Conservation (phyloP, 805 yeast species). For the Candida adriatica region DNA sequence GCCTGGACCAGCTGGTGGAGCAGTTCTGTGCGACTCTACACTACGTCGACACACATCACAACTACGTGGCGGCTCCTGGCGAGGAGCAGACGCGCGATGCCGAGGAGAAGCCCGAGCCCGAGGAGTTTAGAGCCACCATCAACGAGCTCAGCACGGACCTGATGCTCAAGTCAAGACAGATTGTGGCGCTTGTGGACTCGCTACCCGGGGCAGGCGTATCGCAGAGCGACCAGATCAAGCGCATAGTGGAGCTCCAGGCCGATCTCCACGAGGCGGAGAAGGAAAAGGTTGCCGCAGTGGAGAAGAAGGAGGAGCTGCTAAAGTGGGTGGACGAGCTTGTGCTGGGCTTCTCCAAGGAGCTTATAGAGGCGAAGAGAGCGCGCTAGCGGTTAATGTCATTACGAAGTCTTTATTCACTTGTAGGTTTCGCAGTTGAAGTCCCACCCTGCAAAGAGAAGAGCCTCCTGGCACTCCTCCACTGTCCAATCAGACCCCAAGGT, state of each 20-base stretch:
- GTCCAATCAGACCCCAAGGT: constrained; percentile 44
- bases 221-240: constrained; percentile 61
- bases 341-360: constrained; percentile 34
- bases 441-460: constrained; percentile 35
- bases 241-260: constrained; percentile 53
- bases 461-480: constrained; percentile 29
- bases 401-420: neutral
- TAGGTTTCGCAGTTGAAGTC: constrained; percentile 34
- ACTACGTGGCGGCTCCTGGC: constrained; percentile 35
- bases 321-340: constrained; percentile 62
- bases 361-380: constrained; percentile 28
- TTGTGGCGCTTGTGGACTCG: constrained; percentile 76
- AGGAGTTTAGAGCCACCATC: constrained; percentile 37
- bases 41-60: constrained; percentile 74
- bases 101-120: constrained; percentile 43
- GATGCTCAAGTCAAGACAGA: constrained; percentile 79
- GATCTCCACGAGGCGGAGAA: constrained; percentile 57
- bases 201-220: constrained; percentile 91
- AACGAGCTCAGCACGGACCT: constrained; percentile 81
- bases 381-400: too few species aligned
- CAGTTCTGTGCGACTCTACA: constrained; percentile 74
- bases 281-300: constrained; percentile 47
- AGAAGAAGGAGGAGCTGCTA: constrained; percentile 57
- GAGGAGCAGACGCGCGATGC: constrained; percentile 62
- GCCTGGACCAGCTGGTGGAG: constrained; percentile 73